Evolutionary conservation across 352 stramenopile genomes (phyloP).

Genomic region (Plasmopara halstedii): DNA sequence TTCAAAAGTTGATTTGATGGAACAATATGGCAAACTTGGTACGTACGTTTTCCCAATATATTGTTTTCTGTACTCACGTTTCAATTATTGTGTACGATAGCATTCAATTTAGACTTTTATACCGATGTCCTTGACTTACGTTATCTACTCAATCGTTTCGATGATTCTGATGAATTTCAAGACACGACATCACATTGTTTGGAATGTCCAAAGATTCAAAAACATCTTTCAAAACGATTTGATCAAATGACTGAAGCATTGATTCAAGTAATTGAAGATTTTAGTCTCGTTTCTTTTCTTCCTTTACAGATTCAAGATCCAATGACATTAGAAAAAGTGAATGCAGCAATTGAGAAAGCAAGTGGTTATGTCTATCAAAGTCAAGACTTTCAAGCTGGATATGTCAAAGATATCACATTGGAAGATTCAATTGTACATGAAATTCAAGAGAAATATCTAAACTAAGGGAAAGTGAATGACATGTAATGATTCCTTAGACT

Average conservation of each 20-base stretch:
- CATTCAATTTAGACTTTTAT: constrained; percentile 86
- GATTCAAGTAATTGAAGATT: constrained; percentile 83
- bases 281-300: constrained; percentile 78
- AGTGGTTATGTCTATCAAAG: constrained; percentile 79
- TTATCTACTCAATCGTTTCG: constrained; percentile 71
- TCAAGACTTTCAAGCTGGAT: constrained; percentile 70
- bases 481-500: no score
- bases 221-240: constrained; percentile 43
- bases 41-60: not conserved
- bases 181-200: no score
- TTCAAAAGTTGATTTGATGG: constrained; percentile 98
- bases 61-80: not conserved
- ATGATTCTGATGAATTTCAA: constrained; percentile 53
- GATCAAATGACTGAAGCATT: constrained; percentile 78
- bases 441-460: constrained; percentile 69
- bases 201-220: no score
- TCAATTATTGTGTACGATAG: constrained; percentile 14
- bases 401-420: constrained; percentile 67
- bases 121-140: constrained; percentile 81
- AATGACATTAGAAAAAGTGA: constrained; percentile 48
- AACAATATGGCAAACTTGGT: constrained; percentile 85
- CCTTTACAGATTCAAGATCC: constrained; percentile 76
- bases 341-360: constrained; percentile 75
- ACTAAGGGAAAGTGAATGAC: no score
- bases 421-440: constrained; percentile 47